Base-by-base conservation (phyloP, 1,284 basidiomycete genomes). In the Wolfiporia cocos region DNA sequence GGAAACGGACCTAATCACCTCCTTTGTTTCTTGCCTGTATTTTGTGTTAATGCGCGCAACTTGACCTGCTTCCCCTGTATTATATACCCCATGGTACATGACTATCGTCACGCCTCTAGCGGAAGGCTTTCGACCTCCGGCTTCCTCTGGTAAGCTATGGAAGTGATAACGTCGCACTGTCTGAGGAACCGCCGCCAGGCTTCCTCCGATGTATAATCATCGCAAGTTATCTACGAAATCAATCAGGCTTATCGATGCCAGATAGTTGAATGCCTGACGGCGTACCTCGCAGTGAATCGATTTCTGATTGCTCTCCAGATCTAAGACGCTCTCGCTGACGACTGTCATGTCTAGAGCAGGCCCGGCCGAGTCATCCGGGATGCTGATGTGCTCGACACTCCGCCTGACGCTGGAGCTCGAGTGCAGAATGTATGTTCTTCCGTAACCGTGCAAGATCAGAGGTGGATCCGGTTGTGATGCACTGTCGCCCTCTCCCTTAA, bases 251-350 rank as follows among this genome's bases (percentile, higher is more conserved):
- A 32, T 22, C 12, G 18, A n/a, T n/a, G n/a, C n/a, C 34, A 36
- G 19, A 22, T 31, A 21, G 34, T 20, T 23, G 9, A 35, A 47
- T 33, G 11, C 28, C 22, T 15, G 19, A 19, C n/a, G 14, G 24
- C 58, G 38, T 54, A 85, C 85, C 69, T 79, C 66, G 59, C 78
- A 84, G 19, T 64, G 55, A 19, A 70, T 67, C 26, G 62, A 65
- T 51, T 71, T 74, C 47, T 78, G 67, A 28, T 70, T 68, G 45
- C 69, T 76, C 53, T 79, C 80, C 20, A 77, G 58, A 52, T 86
- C 78, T 18, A 75, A 48, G 10, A 68, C 46, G 31, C 61, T 63
- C 47, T 65, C 50, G 32, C 54, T 55, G 15, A 54, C 33, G 2
- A 53, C 53, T 3, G 29, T 47, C 20, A 43, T 37, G 32, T 39